phyloP scores from a whole-genome alignment of 768 basidiomycete species.

The Panellus pusillus region DNA sequence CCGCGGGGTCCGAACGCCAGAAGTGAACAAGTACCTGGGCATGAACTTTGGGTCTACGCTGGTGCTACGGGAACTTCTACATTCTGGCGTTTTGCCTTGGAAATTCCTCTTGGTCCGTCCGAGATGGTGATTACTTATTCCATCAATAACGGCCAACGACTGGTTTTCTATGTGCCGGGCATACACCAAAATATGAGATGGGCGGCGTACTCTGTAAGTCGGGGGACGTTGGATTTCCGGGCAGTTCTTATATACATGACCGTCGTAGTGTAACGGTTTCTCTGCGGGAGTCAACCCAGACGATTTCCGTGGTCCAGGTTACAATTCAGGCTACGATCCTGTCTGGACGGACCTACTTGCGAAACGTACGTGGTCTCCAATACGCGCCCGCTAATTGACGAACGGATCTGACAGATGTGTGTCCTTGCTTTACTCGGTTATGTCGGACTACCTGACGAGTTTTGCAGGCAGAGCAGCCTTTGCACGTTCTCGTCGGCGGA shows the following conservation, averaged over 20 bases:
- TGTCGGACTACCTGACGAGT: not conserved
- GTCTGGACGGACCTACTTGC: conserved; percentile 92
- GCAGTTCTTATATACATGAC: conserved; percentile 3
- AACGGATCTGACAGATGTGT: conserved; percentile 32
- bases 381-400: no score
- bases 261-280: conserved; percentile 78
- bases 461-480: conserved; percentile 55
- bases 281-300: conserved; percentile 88
- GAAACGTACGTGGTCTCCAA: conserved; percentile 39
- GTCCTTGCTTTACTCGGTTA: not conserved
- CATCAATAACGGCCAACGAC: conserved; percentile 70
- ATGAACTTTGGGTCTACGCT: conserved; percentile 72
- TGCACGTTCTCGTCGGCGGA: conserved; percentile 91
- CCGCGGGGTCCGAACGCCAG: conserved; percentile 35
- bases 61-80: conserved; percentile 69
- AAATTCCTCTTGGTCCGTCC: conserved; percentile 66
- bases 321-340: conserved; percentile 81
- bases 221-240: not conserved
- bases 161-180: conserved; percentile 81
- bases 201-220: conserved; percentile 81
- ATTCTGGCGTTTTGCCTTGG: conserved; percentile 92
- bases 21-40: conserved; percentile 50
- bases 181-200: conserved; percentile 82
- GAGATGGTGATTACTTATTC: conserved; percentile 82
- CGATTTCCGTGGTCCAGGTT: conserved; percentile 81